These are phyloP conservation scores for Oryza glumipatula DNA, from an alignment of 176 grass and related monocot genomes.

Conservation along the genomic window DNA sequence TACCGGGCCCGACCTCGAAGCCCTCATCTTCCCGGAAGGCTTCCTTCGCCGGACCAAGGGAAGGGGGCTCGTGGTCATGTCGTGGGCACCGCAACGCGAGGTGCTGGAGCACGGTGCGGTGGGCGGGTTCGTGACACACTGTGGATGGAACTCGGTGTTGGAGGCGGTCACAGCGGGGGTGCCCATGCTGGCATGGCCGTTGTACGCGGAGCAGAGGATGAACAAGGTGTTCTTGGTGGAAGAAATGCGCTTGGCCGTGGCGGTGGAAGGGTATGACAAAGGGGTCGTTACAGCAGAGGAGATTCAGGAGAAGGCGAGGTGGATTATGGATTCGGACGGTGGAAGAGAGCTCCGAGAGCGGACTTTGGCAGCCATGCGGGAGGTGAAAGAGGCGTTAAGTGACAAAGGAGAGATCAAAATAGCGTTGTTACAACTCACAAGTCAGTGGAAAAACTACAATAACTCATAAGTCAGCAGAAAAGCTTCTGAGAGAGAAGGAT, in stretches of 20 bases:
- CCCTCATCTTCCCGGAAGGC: neutral
- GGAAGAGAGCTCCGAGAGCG: constrained; percentile 35
- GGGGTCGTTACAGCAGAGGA: constrained; percentile 45
- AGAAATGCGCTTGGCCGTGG: constrained; percentile 18
- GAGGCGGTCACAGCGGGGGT: constrained; percentile 50
- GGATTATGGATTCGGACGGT: constrained; percentile 40
- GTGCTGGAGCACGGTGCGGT: constrained; percentile 32
- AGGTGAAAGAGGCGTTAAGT: neutral
- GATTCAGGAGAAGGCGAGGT: constrained; percentile 47
- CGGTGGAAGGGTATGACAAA: constrained; percentile 31
- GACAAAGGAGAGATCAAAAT: constrained; percentile 32
- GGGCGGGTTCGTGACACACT: constrained; percentile 45
- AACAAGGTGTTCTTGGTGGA: constrained; percentile 59
- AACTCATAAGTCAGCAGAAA: no score
- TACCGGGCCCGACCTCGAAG: neutral
- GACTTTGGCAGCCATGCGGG: neutral
- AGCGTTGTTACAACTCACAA: neutral
- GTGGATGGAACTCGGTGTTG: constrained; percentile 50
- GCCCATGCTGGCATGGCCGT: constrained; percentile 52
- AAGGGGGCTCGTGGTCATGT: constrained; percentile 45
- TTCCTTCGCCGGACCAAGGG: constrained; percentile 5
- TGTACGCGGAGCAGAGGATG: constrained; percentile 55
- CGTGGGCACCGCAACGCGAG: constrained; percentile 50
- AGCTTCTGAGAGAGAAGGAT: no score
- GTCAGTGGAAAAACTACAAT: constrained; percentile 2